A percentile compares a stretch with the other conserved stretches of the same genome.
phyloP scores from a whole-genome alignment of 768 basidiomycete species.

The Hypholoma sublateritium region DNA sequence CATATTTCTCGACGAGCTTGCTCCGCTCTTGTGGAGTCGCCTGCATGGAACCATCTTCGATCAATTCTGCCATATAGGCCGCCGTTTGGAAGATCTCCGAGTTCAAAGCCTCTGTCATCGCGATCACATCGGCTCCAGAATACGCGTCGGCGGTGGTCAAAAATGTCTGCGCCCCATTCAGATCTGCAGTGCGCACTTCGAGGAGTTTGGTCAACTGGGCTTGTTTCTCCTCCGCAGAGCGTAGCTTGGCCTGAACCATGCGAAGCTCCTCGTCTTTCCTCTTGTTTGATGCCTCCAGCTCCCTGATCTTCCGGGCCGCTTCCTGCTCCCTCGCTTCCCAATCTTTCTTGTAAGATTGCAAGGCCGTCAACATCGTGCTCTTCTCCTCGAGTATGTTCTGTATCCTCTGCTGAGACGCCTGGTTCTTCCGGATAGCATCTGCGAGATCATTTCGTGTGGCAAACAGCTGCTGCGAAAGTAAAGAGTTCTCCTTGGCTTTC shows the following conservation, averaged over 20 bases:
- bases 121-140: slow-evolving; percentile 44
- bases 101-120: slow-evolving; percentile 40
- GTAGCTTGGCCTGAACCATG: slow-evolving; percentile 12
- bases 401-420: neutral
- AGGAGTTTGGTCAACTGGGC: slow-evolving; percentile 18
- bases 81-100: slow-evolving; percentile 47
- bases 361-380: neutral
- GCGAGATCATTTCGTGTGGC: slow-evolving; percentile 1
- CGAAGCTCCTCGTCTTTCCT: slow-evolving; percentile 9
- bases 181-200: slow-evolving; percentile 34
- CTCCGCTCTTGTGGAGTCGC: slow-evolving; percentile 3
- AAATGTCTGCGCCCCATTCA: slow-evolving; percentile 42
- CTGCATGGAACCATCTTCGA: slow-evolving; percentile 11
- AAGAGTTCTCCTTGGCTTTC: neutral
- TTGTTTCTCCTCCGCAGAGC: slow-evolving; percentile 18
- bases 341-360: neutral
- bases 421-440: neutral
- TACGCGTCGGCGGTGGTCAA: slow-evolving; percentile 42
- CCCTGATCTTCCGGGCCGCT: neutral
- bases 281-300: slow-evolving; percentile 4
- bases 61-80: slow-evolving; percentile 41
- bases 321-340: neutral
- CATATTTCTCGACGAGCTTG: neutral
- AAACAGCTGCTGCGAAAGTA: neutral
- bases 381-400: slow-evolving; percentile 7